These are phyloP conservation scores for Hymenotorrendiella dingleyae DNA, from an alignment of 2,329 filamentous ascomycete genomes.

Conservation along the genomic window DNA sequence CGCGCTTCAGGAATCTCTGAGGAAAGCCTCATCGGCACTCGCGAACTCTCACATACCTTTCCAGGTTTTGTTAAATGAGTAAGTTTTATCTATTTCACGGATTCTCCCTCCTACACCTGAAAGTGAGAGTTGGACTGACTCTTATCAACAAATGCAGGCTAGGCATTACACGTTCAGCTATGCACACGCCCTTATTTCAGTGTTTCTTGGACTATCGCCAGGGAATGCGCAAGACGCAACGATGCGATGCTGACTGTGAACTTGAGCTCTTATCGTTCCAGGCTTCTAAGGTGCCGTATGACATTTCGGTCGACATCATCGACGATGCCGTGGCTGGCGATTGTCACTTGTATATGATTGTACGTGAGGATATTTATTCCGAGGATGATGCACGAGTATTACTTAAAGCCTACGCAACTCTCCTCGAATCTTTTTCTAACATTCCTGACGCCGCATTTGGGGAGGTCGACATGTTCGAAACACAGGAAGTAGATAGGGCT, in stretches of 20 bases:
- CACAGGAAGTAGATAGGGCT: too few species aligned
- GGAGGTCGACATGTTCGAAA: too few species aligned
- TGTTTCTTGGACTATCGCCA: not conserved
- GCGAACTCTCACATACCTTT: constrained; percentile 41
- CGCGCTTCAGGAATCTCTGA: not conserved
- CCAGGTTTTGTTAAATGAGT: constrained; percentile 38
- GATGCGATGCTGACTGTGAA: not conserved
- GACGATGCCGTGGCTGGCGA: not conserved
- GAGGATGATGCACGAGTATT: not conserved
- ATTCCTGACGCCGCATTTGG: too few species aligned
- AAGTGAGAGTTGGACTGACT: too few species aligned
- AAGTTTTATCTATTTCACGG: not conserved
- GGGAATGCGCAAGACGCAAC: not conserved
- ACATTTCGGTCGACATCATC: constrained; percentile 1
- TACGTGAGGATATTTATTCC: constrained; percentile 2
- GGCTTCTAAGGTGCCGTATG: not conserved
- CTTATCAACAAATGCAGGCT: not conserved
- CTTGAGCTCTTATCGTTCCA: not conserved
- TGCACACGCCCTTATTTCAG: not conserved
- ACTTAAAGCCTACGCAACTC: not conserved
- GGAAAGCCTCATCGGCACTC: constrained; percentile 29
- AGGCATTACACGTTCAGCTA: not conserved
- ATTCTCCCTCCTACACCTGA: too few species aligned
- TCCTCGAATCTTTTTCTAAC: not conserved
- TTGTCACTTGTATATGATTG: not conserved